phyloP scores from a whole-genome alignment of 768 basidiomycete species.

The Boletus rufocinnamomeus region DNA sequence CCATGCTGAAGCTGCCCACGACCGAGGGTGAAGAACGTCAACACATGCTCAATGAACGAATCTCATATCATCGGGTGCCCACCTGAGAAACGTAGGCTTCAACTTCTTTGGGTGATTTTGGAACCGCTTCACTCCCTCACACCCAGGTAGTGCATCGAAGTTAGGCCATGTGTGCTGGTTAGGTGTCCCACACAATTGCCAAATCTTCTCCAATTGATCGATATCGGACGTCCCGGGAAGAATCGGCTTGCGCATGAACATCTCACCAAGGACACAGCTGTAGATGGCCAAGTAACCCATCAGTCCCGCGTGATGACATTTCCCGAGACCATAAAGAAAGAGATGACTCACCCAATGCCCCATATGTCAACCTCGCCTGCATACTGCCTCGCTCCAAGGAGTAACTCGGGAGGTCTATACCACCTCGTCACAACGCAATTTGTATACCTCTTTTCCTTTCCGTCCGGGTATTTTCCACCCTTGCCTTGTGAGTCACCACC shows the following conservation, averaged over 20 bases:
- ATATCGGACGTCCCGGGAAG: constrained; percentile 85
- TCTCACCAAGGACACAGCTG: constrained; percentile 96
- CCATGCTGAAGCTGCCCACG: constrained; percentile 49
- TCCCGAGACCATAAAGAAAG: background rate
- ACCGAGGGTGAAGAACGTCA: constrained; percentile 6
- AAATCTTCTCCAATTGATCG: constrained; percentile 92
- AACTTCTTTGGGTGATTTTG: constrained; percentile 53
- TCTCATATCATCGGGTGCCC: constrained; percentile 26
- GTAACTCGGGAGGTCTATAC: constrained; percentile 92
- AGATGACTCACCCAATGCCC: constrained; percentile 81
- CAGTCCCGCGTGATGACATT: background rate
- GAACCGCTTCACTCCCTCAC: constrained; percentile 75
- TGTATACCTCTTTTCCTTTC: constrained; percentile 77
- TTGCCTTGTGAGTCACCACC: constrained; percentile 22
- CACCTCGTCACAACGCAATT: constrained; percentile 94
- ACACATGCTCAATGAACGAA: constrained; percentile 4
- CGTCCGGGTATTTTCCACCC: constrained; percentile 39
- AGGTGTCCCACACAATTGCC: constrained; percentile 86
- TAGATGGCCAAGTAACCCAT: constrained; percentile 2
- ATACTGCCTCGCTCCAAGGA: constrained; percentile 87
- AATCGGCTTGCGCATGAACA: constrained; percentile 87
- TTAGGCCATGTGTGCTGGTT: constrained; percentile 82
- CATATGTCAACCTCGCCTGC: constrained; percentile 96
- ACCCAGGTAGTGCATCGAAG: constrained; percentile 72
- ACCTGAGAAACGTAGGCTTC: constrained; percentile 62